Evolutionary conservation across 768 basidiomycete genomes (phyloP).

Genomic region (Hydnomerulius pinastri): DNA sequence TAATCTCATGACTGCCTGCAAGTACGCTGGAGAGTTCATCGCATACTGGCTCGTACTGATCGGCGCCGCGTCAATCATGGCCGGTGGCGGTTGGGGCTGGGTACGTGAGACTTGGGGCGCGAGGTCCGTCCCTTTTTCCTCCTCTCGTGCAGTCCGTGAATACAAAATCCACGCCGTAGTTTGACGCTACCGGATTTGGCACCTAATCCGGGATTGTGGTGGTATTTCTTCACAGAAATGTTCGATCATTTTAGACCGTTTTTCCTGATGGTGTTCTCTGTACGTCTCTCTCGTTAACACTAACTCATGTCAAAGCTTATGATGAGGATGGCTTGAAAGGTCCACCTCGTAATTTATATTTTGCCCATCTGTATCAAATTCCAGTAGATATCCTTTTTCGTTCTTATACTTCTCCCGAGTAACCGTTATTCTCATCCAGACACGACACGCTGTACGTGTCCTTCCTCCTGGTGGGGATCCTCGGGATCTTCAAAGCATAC

Average conservation of each 20-base stretch:
- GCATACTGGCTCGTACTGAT: conserved; percentile 50
- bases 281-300: no score
- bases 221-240: conserved; percentile 99
- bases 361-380: conserved; percentile 88
- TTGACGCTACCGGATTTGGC: conserved; percentile 85
- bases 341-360: conserved; percentile 82
- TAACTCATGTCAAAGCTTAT: no score
- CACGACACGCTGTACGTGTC: conserved; percentile 83
- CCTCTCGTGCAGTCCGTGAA: neutral
- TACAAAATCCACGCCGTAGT: conserved; percentile 40
- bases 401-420: neutral
- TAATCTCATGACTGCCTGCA: conserved; percentile 5
- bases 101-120: conserved; percentile 82
- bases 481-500: conserved; percentile 89
- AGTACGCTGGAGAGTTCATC: conserved; percentile 49
- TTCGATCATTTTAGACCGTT: conserved; percentile 97
- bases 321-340: no score
- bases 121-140: conserved; percentile 46
- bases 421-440: conserved; percentile 42
- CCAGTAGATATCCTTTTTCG: conserved; percentile 48
- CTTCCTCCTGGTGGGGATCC: conserved; percentile 73
- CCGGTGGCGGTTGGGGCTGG: conserved; percentile 69
- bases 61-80: conserved; percentile 49
- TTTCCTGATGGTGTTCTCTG: conserved; percentile 93
- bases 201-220: conserved; percentile 94